Conservation (phyloP, 331 rosid genomes). For the Pyrus hybrid region DNA sequence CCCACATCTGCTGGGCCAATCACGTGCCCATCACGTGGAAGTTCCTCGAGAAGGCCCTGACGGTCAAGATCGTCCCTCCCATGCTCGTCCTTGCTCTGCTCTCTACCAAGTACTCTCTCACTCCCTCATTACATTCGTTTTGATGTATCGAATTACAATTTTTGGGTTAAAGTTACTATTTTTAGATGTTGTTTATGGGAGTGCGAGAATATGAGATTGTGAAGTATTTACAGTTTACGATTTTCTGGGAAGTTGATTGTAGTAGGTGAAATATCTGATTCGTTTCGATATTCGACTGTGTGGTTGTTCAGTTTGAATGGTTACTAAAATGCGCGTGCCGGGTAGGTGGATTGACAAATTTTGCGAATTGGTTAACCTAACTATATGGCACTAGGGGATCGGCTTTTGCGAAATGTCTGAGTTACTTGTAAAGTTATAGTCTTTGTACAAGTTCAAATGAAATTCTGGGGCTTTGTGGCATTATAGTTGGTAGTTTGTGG, state of each 20-base stretch:
- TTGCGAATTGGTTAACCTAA: background rate
- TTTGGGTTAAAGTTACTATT: background rate
- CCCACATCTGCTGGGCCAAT: conserved; percentile 72
- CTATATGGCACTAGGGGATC: background rate
- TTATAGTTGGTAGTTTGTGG: background rate
- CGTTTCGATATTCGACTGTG: background rate
- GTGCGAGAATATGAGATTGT: background rate
- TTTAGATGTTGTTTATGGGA: background rate
- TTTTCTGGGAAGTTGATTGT: background rate
- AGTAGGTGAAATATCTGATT: background rate
- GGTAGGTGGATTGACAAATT: background rate
- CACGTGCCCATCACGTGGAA: conserved; percentile 86
- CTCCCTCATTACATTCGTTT: background rate
- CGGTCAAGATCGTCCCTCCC: conserved; percentile 59
- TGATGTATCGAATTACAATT: background rate
- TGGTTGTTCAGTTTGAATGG: background rate
- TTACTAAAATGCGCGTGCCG: background rate
- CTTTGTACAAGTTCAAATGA: background rate
- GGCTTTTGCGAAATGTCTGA: background rate
- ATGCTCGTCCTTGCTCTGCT: conserved; percentile 69
- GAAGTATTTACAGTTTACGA: background rate
- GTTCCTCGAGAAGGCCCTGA: conserved; percentile 64
- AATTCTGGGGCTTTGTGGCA: background rate
- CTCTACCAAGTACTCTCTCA: conserved; percentile 36
- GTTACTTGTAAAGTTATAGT: background rate